Evolutionary conservation across 331 rosid genomes (phyloP), one percentile per base, ranked within the genome.

Genomic region (Telfairia occidentalis): DNA sequence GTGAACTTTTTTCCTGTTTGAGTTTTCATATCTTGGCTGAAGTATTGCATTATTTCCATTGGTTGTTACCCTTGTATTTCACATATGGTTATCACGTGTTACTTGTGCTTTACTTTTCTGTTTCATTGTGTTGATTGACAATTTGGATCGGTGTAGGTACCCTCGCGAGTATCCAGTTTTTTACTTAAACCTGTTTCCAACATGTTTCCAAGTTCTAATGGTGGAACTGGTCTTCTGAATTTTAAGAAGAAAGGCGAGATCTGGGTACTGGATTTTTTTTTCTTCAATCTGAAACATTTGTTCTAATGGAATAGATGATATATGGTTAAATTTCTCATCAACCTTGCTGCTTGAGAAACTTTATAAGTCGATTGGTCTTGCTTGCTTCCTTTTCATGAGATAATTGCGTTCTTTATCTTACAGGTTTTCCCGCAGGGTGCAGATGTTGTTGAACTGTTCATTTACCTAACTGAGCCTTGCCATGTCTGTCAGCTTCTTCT

Each of bases 401-500:
- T 46, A 67, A 71, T 46, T 63, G 18, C 61, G 60, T 48, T 66
- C 73, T 80, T 75, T 80, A 38, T 80, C 76, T 78, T 81, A 80
- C 96, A 95, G 99, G 89, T 92, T 85, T 95, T 89, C 79, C 90
- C 93, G 28, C 90, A 90, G 89, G 87, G 88, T 58, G 92, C 96
- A 11, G 99, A 95, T 71, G 96, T 89, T 75, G 86, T 95, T 78
- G 97, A 95, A 73, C 83, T 95, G 78, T 92, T 90, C 84, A 90
- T 95, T 81, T 92, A 89, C 89, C 94, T 95, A 64, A 92, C 90
- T 55, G 97, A 92, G 88, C 99, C 99, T 77, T 90, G 99, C 84
- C 97, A 92, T 89, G 96, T 87, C 79, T 92, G 97, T 82, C 97
- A 95, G 86, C 93, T 95, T 85, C 99, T 95, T 92, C 99, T 95